Evolutionary conservation across 805 yeast genomes (phyloP), one percentile per base, ranked within the genome.

Genomic region (Hanseniaspora jakobsenii): DNA sequence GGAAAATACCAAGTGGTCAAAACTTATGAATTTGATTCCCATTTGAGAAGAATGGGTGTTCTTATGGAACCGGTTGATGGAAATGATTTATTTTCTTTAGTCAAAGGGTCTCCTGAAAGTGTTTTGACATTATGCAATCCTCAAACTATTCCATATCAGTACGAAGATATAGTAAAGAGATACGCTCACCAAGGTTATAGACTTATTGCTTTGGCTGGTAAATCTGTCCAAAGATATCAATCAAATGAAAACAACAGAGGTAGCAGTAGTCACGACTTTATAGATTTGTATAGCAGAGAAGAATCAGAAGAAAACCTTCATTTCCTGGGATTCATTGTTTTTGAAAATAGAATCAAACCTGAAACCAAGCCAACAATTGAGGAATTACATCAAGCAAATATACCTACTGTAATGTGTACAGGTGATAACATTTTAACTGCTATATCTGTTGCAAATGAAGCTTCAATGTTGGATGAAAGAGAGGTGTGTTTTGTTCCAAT

Each of bases 31-130:
- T 91, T 91, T 59, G 70, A 83, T 2, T 77, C 97, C 0, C 73
- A 77, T 27, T 63, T 91, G 49, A 75, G 98, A 59, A 69, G 98
- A 55, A 89, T 89, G 95, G 78, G 91, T 41, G 95, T 86, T 0
- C 59, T 89, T 41, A 77, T 78, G 13, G 72, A 73, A 47, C 65
- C 36, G 9, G 16, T 18, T 8, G 14, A 68, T 1, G 63, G 61
- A 31, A 53, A 59, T 24, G 66, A 65, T 17, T 60, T 64, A 17
- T 58, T 62, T 16, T 66, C 77, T 0, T 79, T 74, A 57, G 85
- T 91, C 10, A 91, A 91, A 57, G 99, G 99, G 38, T 98, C 99
- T 0, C 99, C 99, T 0, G 99, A 91, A 58, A 83, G 87, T 9
- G 82, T 91, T 70, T 66, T 72, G 24, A 78, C 75, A 14, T 75